Base-by-base conservation (phyloP, 306 rosid species). In the Medicago arabica region DNA sequence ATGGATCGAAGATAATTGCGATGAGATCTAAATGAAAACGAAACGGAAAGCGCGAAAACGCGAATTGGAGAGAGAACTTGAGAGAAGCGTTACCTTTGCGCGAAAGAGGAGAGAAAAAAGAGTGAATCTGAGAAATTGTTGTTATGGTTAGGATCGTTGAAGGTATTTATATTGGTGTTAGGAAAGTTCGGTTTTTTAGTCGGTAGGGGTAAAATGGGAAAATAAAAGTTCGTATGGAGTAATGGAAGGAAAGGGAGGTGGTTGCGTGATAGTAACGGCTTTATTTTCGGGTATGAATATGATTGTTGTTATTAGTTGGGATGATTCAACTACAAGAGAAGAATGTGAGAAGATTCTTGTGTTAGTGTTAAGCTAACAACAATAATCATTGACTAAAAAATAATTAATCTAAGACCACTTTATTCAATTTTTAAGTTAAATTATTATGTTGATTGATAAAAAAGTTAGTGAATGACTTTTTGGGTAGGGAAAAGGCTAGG, bases 121-220 rank as follows among this genome's bases (percentile, higher is more conserved):
- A 17, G 74, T 7, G 49, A 38, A 69, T 69, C 62, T 50, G 15
- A 60, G 19, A 47, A 61, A 16, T 13, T 19, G 13, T 14, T 12
- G 72, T 25, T 69, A 19, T 58, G 14, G 63, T 69, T 47, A 10
- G 64, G 47, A 2, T 36, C 16, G 65, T 55, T 40, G 67, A 2
- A 2, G 68, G 34, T 72, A 79, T 72, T 78, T 78, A 79, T 64
- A 64, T 67, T 8, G 51, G 11, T 61, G 8, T 18, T 18, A 5
- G 49, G 15, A 34, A 51, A 61, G 38, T 43, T 78, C 51, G 58
- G 72, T 78, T 62, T 49, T 11, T 23, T 79, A 71, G 83, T 71
- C 74, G 78, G 78, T 79, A 64, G 78, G 83, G 83, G 72, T 44
- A 79, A 72, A 71, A 71, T 53, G 36, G 78, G 68, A 72, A 79